These are phyloP conservation scores for Talaromyces nanjingensis DNA, from an alignment of 495 filamentous ascomycete genomes.

Conservation along the genomic window DNA sequence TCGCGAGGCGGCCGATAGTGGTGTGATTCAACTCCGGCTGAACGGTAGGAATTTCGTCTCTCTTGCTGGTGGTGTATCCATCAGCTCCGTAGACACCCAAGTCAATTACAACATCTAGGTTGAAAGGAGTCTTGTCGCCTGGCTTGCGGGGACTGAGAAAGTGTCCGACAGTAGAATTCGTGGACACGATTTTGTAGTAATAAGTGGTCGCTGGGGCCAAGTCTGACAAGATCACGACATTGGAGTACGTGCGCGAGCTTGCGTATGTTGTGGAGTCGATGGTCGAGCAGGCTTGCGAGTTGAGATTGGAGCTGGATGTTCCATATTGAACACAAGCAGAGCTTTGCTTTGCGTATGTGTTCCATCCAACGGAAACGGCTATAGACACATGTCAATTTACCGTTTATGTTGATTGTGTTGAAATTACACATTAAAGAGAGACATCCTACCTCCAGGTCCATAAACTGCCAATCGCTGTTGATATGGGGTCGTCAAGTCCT, in stretches of 20 bases:
- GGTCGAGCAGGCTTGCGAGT: conserved; percentile 24
- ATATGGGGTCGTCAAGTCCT: conserved; percentile 47
- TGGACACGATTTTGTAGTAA: conserved; percentile 50
- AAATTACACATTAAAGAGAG: neutral
- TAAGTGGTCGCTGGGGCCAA: conserved; percentile 42
- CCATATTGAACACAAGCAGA: conserved; percentile 41
- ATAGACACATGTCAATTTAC: neutral
- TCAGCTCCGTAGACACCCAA: conserved; percentile 50
- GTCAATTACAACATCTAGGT: conserved; percentile 44
- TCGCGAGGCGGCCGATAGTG: conserved; percentile 50
- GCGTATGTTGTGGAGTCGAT: conserved; percentile 35
- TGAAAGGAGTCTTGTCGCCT: conserved; percentile 41
- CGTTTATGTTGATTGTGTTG: neutral
- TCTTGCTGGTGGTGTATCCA: conserved; percentile 48
- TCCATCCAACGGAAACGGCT: conserved; percentile 54
- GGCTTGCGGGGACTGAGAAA: conserved; percentile 48
- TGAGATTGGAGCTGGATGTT: conserved; percentile 21
- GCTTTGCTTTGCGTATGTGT: conserved; percentile 35
- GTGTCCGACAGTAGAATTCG: conserved; percentile 47
- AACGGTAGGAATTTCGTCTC: conserved; percentile 43
- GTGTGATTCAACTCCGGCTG: conserved; percentile 54
- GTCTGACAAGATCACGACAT: conserved; percentile 34
- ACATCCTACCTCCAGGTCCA: conserved; percentile 42
- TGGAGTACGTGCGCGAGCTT: conserved; percentile 46
- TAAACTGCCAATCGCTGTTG: conserved; percentile 54